Base-by-base conservation (phyloP, 1,284 basidiomycete genomes). In the Cutaneotrichosporon dermatis region DNA sequence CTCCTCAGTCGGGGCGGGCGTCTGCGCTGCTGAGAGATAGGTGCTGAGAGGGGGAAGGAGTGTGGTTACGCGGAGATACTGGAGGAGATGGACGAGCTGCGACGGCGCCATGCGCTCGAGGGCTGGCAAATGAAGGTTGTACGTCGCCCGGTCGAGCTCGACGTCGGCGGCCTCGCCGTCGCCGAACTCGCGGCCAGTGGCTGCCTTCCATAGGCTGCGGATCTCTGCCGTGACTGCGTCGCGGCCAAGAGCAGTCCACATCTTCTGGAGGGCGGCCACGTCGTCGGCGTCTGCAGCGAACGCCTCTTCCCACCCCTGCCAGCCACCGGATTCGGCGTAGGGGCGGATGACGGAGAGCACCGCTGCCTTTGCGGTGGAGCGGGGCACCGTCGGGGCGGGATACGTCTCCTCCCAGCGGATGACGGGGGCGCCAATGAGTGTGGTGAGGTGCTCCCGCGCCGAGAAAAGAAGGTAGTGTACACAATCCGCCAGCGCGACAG, bases 391-490 rank as follows among this genome's bases (percentile, higher is more conserved):
- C 4, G 75, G 74, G 2, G 63, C 54, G 0, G 75, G 75, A 10
- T 68, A 49, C 33, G 54, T 67, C 11, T 72, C 67, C 12, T 69
- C 58, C 75, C 75, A 77, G 42, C 34, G 43, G 6, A 77, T 58
- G 0, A 66, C 60, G 1, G 54, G 41, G 6, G 55, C 40, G 6
- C 57, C 63, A 15, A 76, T 57, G 0, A 76, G 58, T 4, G 44
- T 34, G 57, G 68, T 70, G 10, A 77, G 67, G 49, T 77, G 74
- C 55, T 72, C 66, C 16, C 75, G 68, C 8, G 70, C 61, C 0
- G 64, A 59, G 63, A 77, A 77, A 34, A 74, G 64, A 40, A 75
- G 66, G 59, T 72, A 77, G 58, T 77, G 75, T 0, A 74, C 61
- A 2, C 68, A 65, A 54, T 77, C 75, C 1, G 55, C 48, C 10